Conservation (phyloP, 164 flowering plant genomes). For the Cinnamomum chago region DNA sequence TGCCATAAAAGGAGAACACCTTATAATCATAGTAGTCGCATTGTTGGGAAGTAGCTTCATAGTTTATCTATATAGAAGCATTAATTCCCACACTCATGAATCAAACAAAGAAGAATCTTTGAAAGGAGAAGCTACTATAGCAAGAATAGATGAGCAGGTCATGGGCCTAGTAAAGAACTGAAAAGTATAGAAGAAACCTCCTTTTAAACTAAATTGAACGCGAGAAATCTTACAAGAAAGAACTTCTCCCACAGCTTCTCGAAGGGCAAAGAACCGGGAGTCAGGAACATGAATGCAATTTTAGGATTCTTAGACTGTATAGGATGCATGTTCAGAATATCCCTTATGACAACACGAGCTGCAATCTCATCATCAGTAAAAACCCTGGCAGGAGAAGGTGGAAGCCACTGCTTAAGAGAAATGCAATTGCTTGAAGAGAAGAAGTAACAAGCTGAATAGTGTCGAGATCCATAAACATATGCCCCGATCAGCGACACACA, state of each 20-base stretch:
- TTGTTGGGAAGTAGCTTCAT: too few relatives aligned
- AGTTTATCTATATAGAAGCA: too few relatives aligned
- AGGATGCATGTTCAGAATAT: constrained; percentile 56
- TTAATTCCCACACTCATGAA: neutral
- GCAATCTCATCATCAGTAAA: constrained; percentile 80
- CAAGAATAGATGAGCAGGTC: neutral
- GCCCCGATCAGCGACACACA: constrained; percentile 68
- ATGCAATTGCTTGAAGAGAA: constrained; percentile 68
- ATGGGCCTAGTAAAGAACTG: neutral
- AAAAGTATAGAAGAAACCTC: too few relatives aligned
- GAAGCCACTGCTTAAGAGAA: constrained; percentile 62
- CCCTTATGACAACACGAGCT: constrained; percentile 64
- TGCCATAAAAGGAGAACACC: too few relatives aligned
- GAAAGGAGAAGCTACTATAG: neutral
- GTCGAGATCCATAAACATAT: constrained; percentile 68
- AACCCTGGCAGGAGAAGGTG: constrained; percentile 69
- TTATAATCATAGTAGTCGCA: too few relatives aligned
- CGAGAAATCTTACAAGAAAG: constrained; percentile 54
- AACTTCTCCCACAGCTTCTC: constrained; percentile 93
- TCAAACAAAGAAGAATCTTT: neutral
- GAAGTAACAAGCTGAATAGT: constrained; percentile 56
- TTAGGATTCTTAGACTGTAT: constrained; percentile 46
- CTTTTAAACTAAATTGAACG: neutral
- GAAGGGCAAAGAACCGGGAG: constrained; percentile 77
- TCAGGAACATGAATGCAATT: constrained; percentile 91